Base-by-base conservation (phyloP, 2,329 filamentous ascomycete species). In the Penicillium psychrosexuale region DNA sequence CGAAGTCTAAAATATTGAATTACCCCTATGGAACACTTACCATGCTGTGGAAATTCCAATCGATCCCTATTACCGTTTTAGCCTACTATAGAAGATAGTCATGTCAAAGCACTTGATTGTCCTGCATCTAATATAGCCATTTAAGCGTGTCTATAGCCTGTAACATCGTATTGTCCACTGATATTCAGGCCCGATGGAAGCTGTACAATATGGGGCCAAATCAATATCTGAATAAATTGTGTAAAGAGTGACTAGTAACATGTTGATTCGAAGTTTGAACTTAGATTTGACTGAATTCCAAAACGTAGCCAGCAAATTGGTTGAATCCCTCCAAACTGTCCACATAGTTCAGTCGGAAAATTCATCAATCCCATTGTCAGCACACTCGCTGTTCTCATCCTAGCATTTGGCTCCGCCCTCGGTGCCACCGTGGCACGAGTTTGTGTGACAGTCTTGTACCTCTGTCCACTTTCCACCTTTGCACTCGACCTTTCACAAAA, bases 371-470 rank as follows among this genome's bases (percentile, higher is more conserved):
- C n/a, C 40, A 37, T 8, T 8, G 2, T 11, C 34, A 36, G 9
- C 11, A 13, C 31, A 17, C 11, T 9, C 7, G 11, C 11, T 15
- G 2, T 15, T 37, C 27, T 17, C 17, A 13, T 11, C 47, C 38
- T 61, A 59, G 27, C 54, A 59, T 11, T 9, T 17, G 19, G 56
- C 54, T 43, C 49, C 56, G 5, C 56, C 54, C 5, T 59, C 5
- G 31, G n/a, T 47, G 27, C 30, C 39, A 37, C 56, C 54, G 36
- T 33, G 42, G 54, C 56, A 59, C 1, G 54, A 43, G 49, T 11
- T 36, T 0, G n/a, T 22, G 17, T 22, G 34, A 19, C 56, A 58
- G 37, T 58, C 56, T 15, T 28, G 17, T 13, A 58, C 19, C 49
- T 58, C 53, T 5, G 53, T 58, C 56, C 56, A 58, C 22, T 34